phyloP scores from a whole-genome alignment of 225 moss, liverwort and hornwort genomes.

The Ulota crispa region DNA sequence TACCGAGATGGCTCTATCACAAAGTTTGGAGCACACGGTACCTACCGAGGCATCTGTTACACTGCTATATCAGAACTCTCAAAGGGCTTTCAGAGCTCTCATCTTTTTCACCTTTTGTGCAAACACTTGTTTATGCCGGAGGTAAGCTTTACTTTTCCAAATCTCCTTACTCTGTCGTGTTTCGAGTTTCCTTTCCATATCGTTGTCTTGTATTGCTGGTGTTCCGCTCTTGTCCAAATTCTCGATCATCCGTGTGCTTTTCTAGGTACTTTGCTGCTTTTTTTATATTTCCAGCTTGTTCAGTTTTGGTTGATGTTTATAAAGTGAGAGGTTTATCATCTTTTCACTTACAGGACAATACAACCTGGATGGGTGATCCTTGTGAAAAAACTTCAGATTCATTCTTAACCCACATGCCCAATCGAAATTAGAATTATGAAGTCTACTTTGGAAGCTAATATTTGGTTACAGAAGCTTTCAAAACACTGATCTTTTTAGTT shows the following conservation, averaged over 20 bases:
- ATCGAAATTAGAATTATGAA: not conserved
- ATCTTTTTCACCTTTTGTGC: not conserved
- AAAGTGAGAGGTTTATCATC: not conserved
- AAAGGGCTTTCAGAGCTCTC: not conserved
- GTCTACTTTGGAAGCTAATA: not conserved
- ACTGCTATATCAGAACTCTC: not conserved
- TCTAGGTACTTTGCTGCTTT: not conserved
- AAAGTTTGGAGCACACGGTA: not conserved
- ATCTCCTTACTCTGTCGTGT: not conserved
- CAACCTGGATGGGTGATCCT: not conserved
- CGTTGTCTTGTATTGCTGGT: not conserved
- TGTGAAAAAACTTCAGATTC: not conserved
- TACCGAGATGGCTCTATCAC: not conserved
- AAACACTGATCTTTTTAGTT: not conserved
- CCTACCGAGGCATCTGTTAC: constrained; percentile 3
- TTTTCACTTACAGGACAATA: no score
- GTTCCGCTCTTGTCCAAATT: not conserved
- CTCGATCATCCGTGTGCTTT: not conserved
- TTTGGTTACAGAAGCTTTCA: not conserved
- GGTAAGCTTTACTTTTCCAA: not conserved
- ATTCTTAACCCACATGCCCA: not conserved
- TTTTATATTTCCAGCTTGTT: not conserved
- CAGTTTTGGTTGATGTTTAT: not conserved
- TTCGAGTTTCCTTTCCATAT: not conserved
- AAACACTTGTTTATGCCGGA: not conserved